phyloP scores from a whole-genome alignment of 305 asterid species.

The Plantago coronopus region DNA sequence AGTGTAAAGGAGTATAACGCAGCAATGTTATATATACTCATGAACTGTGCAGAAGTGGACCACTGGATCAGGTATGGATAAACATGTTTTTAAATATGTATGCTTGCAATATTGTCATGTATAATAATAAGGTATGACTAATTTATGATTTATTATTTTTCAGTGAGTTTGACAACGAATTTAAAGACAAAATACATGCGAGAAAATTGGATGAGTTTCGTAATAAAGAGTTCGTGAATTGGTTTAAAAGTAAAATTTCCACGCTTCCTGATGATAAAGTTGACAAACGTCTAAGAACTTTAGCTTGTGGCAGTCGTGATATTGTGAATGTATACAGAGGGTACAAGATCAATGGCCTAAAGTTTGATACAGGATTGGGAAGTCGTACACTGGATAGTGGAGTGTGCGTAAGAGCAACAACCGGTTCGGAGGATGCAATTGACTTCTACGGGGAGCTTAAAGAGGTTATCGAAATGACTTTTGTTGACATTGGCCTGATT shows the following conservation, averaged over 20 bases:
- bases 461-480: background rate
- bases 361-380: background rate
- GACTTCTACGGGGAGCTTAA: background rate
- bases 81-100: background rate
- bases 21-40: background rate
- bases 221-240: background rate
- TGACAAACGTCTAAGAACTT: background rate
- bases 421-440: background rate
- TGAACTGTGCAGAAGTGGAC: background rate
- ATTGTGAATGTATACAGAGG: background rate
- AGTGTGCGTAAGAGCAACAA: background rate
- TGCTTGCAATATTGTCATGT: background rate
- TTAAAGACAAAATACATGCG: background rate
- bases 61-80: background rate
- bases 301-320: background rate
- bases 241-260: background rate
- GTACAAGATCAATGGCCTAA: background rate
- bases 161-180: background rate
- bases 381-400: background rate
- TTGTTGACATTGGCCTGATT: background rate
- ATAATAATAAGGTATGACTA: no score
- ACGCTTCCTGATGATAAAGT: background rate
- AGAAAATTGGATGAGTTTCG: background rate
- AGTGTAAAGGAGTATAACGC: background rate
- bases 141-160: background rate